Evolutionary conservation across 2,329 filamentous ascomycete species (phyloP), one percentile per base, ranked within the genome.

Genomic region (Sporothrix schenckii): DNA sequence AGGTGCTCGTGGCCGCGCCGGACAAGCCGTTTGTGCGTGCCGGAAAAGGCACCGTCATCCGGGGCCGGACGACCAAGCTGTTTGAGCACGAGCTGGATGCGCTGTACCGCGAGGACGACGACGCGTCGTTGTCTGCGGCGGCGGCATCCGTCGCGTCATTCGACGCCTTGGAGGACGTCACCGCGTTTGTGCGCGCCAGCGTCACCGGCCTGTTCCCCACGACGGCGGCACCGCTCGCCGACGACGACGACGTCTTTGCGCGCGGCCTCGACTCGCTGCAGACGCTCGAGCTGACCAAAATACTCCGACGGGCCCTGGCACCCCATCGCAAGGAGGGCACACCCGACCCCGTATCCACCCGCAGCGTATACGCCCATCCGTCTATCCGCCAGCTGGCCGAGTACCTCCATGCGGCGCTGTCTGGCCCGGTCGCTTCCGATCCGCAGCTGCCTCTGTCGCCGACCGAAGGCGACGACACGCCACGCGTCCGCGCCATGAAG

Each of bases 31-130:
- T 86, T 69, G 74, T 77, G 0, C 78, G 81, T 2, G 80, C 83
- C 0, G 78, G 79, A 0, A 86, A 86, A 73, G 83, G 83, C 1
- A 82, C 82, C 0, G 74, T 86, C 5, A 82, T 82, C 74, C 79
- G 82, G 19, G 74, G 77, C 0, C 47, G 30, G 3, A 54, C 56
- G 6, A 60, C 27, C 1, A 53, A 44, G 56, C 68, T 81, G 47
- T 86, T 85, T 72, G 50, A 41, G 6, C 44, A 58, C 13, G 68
- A 69, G 68, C 24, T 65, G 13, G 68, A 69, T 27, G 58, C 44
- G 4, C 39, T 69, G 16, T 69, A 63, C 34, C 47, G 2, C 3
- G 65, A 67, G 2, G 77, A 81, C 65, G 63, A 78, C 4, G 75
- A n/a, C n/a, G n/a, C 27, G 27, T 27, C 27, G 4, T 4, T 69